Conservation (phyloP, 441 rosid species). For the Populus hybrid region DNA sequence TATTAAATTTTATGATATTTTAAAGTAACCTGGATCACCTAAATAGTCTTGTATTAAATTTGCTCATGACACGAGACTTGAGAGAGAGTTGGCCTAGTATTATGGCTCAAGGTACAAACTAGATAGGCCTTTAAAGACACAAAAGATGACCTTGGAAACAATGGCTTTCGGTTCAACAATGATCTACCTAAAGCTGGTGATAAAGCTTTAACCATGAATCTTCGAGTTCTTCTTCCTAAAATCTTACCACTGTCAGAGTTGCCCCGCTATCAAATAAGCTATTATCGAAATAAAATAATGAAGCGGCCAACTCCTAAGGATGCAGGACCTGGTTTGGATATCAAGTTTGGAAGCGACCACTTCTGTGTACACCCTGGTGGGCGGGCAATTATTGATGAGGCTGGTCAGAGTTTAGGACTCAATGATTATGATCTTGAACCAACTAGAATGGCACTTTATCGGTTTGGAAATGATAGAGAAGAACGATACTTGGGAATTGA, state of each 20-base stretch:
- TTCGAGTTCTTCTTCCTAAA: conserved; percentile 43
- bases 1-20: too few relatives aligned
- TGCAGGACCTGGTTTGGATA: conserved; percentile 28
- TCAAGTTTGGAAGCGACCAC: conserved; percentile 58
- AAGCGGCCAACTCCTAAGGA: background rate
- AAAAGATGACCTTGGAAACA: conserved; percentile 47
- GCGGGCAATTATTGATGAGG: conserved; percentile 59
- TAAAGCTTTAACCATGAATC: conserved; percentile 43
- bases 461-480: conserved; percentile 44
- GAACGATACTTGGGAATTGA: too few relatives aligned
- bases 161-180: conserved; percentile 46
- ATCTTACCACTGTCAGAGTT: conserved; percentile 48
- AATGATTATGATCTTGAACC: conserved; percentile 58
- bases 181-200: conserved; percentile 43
- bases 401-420: conserved; percentile 45
- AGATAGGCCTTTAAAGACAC: too few relatives aligned
- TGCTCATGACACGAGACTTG: too few relatives aligned
- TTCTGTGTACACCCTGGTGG: conserved; percentile 80
- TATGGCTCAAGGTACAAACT: too few relatives aligned
- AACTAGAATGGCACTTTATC: conserved; percentile 62
- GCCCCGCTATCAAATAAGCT: conserved; percentile 25
- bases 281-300: background rate
- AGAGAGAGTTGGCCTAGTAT: too few relatives aligned
- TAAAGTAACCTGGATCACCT: too few relatives aligned
- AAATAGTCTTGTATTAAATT: too few relatives aligned